These are phyloP conservation scores for Nemania diffusa DNA, from an alignment of 2,329 filamentous ascomycete genomes.

Conservation along the genomic window DNA sequence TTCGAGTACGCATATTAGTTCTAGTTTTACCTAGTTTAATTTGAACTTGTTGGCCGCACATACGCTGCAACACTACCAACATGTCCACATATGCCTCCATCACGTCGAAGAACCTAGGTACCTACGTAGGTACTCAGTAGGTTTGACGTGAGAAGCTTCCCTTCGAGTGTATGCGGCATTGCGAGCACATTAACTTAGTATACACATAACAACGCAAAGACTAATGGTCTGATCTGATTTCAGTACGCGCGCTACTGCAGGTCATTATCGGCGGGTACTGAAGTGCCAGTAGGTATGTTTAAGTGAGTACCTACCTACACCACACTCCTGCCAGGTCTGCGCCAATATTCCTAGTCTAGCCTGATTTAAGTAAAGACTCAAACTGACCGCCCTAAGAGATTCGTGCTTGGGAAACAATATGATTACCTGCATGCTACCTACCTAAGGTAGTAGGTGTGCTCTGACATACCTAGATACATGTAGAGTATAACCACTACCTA, in stretches of 20 bases:
- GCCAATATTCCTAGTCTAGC: conserved; percentile 15
- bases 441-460: conserved; percentile 2
- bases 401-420: conserved; percentile 7
- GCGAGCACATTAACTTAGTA: not conserved
- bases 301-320: not conserved
- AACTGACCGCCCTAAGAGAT: conserved; percentile 28
- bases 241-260: conserved; percentile 34
- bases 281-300: conserved; percentile 6
- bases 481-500: not conserved
- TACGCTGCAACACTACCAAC: conserved; percentile 16
- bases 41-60: conserved; percentile 10
- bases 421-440: conserved; percentile 24
- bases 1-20: not conserved
- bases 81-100: conserved; percentile 1
- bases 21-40: not conserved
- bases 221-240: not conserved
- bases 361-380: conserved; percentile 29
- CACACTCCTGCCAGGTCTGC: not conserved
- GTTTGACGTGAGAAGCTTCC: not conserved
- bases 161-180: not conserved
- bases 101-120: not conserved
- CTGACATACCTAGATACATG: not conserved
- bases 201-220: not conserved
- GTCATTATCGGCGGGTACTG: conserved; percentile 33
- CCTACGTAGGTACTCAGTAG: not conserved